These are phyloP conservation scores for Leucocoprinus sp. DNA, from an alignment of 768 basidiomycete species.

Conservation along the genomic window DNA sequence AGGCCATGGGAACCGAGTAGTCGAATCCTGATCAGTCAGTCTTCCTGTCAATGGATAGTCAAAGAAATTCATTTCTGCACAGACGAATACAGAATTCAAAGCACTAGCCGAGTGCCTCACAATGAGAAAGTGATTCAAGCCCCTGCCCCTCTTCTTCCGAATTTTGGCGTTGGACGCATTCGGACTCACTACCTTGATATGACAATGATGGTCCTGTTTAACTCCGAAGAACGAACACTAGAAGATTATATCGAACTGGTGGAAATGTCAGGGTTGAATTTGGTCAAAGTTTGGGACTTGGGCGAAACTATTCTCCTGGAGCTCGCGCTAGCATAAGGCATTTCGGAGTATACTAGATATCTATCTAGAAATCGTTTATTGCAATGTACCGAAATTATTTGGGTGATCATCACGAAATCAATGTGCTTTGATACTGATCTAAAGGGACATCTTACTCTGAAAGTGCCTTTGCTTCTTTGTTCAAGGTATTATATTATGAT, in stretches of 20 bases:
- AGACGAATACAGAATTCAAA: constrained; percentile 32
- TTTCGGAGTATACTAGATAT: too few species aligned
- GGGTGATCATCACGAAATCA: neutral
- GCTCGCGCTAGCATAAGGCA: constrained; percentile 14
- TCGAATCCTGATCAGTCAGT: neutral
- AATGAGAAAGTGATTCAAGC: constrained; percentile 17
- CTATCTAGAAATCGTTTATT: too few species aligned
- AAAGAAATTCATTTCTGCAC: neutral
- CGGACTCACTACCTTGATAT: constrained; percentile 35
- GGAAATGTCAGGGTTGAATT: constrained; percentile 20
- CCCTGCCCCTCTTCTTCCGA: constrained; percentile 38
- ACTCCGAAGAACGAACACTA: constrained; percentile 35
- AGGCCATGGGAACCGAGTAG: neutral
- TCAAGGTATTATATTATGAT: too few species aligned
- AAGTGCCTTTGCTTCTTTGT: too few species aligned
- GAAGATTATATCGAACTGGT: constrained; percentile 30
- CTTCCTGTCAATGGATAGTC: neutral
- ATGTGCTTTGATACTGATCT: neutral
- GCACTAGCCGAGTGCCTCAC: constrained; percentile 14
- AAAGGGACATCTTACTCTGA: too few species aligned
- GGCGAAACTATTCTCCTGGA: constrained; percentile 23
- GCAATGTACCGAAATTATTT: too few species aligned
- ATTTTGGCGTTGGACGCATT: constrained; percentile 34
- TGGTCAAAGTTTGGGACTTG: constrained; percentile 25
- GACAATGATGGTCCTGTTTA: constrained; percentile 34